Evolutionary conservation across 1,284 basidiomycete species (phyloP).

Genomic region (Omphalotus olearius): DNA sequence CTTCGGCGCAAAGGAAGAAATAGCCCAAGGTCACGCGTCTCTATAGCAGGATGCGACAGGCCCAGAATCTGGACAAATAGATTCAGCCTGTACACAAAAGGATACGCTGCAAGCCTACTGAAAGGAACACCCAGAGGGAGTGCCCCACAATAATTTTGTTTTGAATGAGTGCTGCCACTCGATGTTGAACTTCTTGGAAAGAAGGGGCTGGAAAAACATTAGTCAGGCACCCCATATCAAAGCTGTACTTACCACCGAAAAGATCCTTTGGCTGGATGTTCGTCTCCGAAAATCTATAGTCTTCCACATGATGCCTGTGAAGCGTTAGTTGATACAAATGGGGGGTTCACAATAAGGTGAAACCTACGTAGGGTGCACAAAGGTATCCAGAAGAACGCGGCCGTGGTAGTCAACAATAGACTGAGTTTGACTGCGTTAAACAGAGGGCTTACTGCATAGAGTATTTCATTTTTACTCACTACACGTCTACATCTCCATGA

Average conservation of each 20-base stretch:
- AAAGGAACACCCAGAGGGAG: constrained; percentile 50
- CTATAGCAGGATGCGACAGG: constrained; percentile 45
- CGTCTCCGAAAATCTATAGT: constrained; percentile 45
- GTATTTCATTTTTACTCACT: neutral
- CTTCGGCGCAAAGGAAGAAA: constrained; percentile 50
- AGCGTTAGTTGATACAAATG: constrained; percentile 1
- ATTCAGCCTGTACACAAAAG: neutral
- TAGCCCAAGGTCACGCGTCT: constrained; percentile 53
- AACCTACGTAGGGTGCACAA: constrained; percentile 51
- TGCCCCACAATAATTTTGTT: constrained; percentile 54
- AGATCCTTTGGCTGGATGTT: constrained; percentile 40
- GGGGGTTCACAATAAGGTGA: constrained; percentile 2
- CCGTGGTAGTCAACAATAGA: constrained; percentile 46
- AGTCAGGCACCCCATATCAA: neutral
- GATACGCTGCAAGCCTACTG: constrained; percentile 29
- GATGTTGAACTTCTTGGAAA: constrained; percentile 43
- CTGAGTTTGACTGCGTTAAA: neutral
- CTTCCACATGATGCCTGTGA: constrained; percentile 39
- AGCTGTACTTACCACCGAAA: constrained; percentile 30
- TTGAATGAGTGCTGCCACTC: constrained; percentile 37
- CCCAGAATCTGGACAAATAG: constrained; percentile 39
- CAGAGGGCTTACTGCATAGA: neutral
- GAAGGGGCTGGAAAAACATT: constrained; percentile 33
- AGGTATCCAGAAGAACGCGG: constrained; percentile 44
- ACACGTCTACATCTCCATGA: constrained; percentile 24